Evolutionary conservation across 2,329 filamentous ascomycete genomes (phyloP), one percentile per base, ranked within the genome.

Genomic region (Penicillium sp.): DNA sequence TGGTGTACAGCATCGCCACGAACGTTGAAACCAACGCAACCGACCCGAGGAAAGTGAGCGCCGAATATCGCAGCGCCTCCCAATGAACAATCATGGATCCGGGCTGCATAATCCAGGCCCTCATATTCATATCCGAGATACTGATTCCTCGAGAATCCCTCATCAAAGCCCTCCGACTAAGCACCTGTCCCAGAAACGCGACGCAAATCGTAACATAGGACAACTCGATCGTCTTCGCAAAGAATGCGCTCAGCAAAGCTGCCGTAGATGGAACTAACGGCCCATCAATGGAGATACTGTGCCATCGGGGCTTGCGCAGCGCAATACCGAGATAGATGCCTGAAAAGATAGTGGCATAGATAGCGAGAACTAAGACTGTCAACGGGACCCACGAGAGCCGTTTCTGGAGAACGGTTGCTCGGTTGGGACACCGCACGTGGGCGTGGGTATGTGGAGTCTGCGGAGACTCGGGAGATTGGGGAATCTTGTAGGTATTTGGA

Each of bases 121-220:
- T 82, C 88, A 93, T 91, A 17, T 83, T 87, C 78, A 93, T 84
- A 68, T 93, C 89, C 0, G 90, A 87, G 17, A 93, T 81, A 0
- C 86, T 90, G 57, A 93, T 82, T 2, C 90, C 90, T 3, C 78
- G 76, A 0, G 85, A 82, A 9, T 81, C 77, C 53, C 81, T 82
- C 25, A 82, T 81, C 55, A 90, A 82, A 0, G 89, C 87, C 54
- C 88, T 78, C 21, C 88, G 81, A n/a, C 85, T 91, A 17, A 93
- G 75, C 0, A 89, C 83, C 70, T 94, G 90, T 0, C 90, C 90
- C 0, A 93, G 70, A 54, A 89, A 89, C 0, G 87, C 83, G 1
- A 93, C 87, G 59, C 91, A 89, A 0, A 90, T 86, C 0, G 89
- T 91, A 4, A 91, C 89, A 67, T 92, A 93, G 0, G 87, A 86